Conservation (phyloP, 2,329 filamentous ascomycete species). For the Xylariaceae sp. region DNA sequence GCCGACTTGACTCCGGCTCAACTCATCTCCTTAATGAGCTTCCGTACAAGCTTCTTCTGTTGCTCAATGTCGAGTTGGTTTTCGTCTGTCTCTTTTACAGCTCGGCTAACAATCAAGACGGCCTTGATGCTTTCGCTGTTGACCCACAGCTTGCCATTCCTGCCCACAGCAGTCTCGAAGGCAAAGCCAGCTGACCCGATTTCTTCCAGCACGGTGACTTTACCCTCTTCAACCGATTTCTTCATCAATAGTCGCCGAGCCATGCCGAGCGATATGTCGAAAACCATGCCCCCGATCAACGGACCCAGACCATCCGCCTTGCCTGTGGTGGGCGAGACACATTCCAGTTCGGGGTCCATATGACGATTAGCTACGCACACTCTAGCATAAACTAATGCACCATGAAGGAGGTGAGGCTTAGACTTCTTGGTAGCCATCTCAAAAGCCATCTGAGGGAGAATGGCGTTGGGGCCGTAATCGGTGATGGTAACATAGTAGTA, state of each 20-base stretch:
- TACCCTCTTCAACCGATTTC: slow-evolving; percentile 57
- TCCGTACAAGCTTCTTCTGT: slow-evolving; percentile 67
- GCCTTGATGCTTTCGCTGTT: slow-evolving; percentile 70
- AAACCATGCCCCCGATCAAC: slow-evolving; percentile 80
- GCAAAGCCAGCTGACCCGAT: slow-evolving; percentile 70
- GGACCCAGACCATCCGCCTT: slow-evolving; percentile 86
- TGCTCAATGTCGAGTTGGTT: slow-evolving; percentile 57
- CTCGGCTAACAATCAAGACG: slow-evolving; percentile 73
- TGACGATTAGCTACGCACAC: slow-evolving; percentile 73
- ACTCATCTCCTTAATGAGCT: slow-evolving; percentile 56
- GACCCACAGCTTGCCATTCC: slow-evolving; percentile 91
- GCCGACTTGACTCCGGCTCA: slow-evolving; percentile 31
- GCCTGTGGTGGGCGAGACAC: slow-evolving; percentile 78
- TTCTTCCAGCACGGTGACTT: slow-evolving; percentile 72
- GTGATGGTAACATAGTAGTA: slow-evolving; percentile 76
- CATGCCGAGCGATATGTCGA: slow-evolving; percentile 73
- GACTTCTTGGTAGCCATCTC: slow-evolving; percentile 91
- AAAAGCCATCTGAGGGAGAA: slow-evolving; percentile 85
- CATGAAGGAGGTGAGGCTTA: slow-evolving; percentile 68
- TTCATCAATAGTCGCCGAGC: slow-evolving; percentile 72
- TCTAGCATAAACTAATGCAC: slow-evolving; percentile 84
- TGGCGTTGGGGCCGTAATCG: slow-evolving; percentile 57
- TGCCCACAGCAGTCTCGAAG: slow-evolving; percentile 90
- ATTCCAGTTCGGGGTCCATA: slow-evolving; percentile 87
- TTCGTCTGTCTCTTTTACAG: slow-evolving; percentile 74